Evolutionary conservation across 495 filamentous ascomycete genomes (phyloP), one percentile per base, ranked within the genome.

Genomic region (Clohesyomyces aquaticus): DNA sequence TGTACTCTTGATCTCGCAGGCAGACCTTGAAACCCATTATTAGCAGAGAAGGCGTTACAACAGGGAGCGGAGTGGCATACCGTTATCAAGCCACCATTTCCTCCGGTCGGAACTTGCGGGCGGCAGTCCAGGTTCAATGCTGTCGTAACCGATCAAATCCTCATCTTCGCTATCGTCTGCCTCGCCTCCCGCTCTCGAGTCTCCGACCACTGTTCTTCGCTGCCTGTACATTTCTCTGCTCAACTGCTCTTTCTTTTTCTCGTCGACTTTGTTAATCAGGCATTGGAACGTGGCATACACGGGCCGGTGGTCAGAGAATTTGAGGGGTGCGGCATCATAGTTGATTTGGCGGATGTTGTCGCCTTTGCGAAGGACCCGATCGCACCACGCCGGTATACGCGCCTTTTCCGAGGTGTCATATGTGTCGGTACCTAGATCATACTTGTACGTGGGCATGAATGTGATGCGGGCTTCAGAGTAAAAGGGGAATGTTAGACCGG

Each of bases 301-400:
- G 19, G 94, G 94, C 4, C 93, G 84, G 72, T 99, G 94, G 70
- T 98, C 94, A 0, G 94, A 99, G 72, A 96, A 92, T 8, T 82
- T 82, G 11, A 99, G 77, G 28, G 89, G 83, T 9, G 89, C 91
- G 53, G 82, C 83, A 63, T 86, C 81, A 73, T 99, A 99, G 25
- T 86, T 81, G 19, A 87, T 81, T 74, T 98, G 95, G 6, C 87
- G 86, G 4, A 98, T 80, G 63, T 88, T 91, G 42, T 81, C 79
- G 23, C 95, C 95, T 81, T 90, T 94, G 59, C 89, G 85, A 12
- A 99, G 76, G 14, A 99, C 84, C 35, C 94, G 88, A 75, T 99
- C 94, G 70, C 91, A 96, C 94, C 94, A 99, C 2, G 94, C 94
- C 25, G 94, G 94, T 61, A 98, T 97, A 27, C 94, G 87, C 27